Base-by-base conservation (phyloP, 2,329 filamentous ascomycete species). In the Colletotrichum filicis region DNA sequence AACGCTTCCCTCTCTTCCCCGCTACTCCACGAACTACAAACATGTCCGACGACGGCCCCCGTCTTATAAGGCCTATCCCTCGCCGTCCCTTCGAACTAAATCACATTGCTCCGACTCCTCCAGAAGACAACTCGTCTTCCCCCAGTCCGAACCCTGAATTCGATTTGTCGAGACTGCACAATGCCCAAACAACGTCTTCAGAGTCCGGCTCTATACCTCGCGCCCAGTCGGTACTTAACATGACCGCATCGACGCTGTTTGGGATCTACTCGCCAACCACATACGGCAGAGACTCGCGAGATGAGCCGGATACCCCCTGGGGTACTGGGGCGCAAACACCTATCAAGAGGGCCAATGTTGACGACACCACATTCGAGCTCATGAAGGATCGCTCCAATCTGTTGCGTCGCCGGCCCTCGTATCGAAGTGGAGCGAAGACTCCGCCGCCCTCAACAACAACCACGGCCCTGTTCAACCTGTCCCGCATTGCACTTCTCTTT, bases 191-290 rank as follows among this genome's bases (percentile, higher is more conserved):
- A 67, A 76, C 68, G 70, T 76, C 67, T 68, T 76, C 75, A 28
- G 79, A 79, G 24, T 75, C 82, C 76, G 71, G 77, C 60, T 83
- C 88, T 64, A 86, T 91, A 76, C 92, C 89, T 79, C 91, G 94
- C 71, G 93, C 92, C 28, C 91, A 93, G 76, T 98, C 95, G 11
- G 90, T 95, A 70, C 86, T 95, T 79, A 97, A 98, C 80, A 88
- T 99, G 73, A 98, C 95, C 4, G 92, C 94, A 11, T 95, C 95
- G 2, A 98, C 97, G 0, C 89, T 99, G 5, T 94, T 93, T 77
- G 96, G 97, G 67, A 99, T 99, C 78, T 99, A 97, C 85, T 92
- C 92, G 12, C 91, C 91, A 7, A 90, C 90, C 1, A 87, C 88
- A 37, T 89, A 89, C 71, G 85, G 89, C 57, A 82, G 83, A 75